A percentile compares a stretch with the other conserved stretches of the same genome.
Conservation (phyloP, 148 eudicot species). For the Vaccinium vitisidaea region DNA sequence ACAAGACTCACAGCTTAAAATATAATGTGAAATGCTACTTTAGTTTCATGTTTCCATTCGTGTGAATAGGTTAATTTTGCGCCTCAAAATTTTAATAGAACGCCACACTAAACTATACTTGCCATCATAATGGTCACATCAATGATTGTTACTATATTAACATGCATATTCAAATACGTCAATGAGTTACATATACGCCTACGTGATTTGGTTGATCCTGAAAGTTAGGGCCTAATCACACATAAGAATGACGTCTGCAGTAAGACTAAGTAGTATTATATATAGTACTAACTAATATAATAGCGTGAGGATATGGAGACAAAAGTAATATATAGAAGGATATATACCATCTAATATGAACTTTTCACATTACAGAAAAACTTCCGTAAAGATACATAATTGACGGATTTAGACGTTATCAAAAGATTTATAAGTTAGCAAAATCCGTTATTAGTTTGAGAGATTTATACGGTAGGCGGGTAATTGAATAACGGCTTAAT, state of each 20-base stretch:
- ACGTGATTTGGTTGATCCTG: too few species aligned
- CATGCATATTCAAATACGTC: not conserved
- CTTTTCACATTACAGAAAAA: not conserved
- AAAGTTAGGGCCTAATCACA: not conserved
- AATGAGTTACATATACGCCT: not conserved
- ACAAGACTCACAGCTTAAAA: not conserved
- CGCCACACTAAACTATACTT: not conserved
- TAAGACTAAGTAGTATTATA: too few species aligned
- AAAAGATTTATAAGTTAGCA: too few species aligned
- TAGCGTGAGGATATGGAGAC: not conserved
- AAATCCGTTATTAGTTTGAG: too few species aligned
- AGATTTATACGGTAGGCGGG: too few species aligned
- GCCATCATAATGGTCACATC: not conserved
- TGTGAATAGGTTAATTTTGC: not conserved
- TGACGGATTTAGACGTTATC: too few species aligned
- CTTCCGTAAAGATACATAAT: not conserved
- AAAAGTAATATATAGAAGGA: not conserved
- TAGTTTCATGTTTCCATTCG: not conserved
- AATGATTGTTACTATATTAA: not conserved
- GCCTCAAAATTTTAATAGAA: not conserved
- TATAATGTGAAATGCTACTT: not conserved
- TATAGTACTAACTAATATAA: not conserved
- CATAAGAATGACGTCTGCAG: too few species aligned
- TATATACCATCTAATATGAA: not conserved
- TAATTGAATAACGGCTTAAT: too few species aligned